Percentiles rank a stretch among this genome's conserved stretches.
These are phyloP conservation scores for Cladorrhinum sp. DNA, from an alignment of 2,329 filamentous ascomycete species.

Conservation along the genomic window DNA sequence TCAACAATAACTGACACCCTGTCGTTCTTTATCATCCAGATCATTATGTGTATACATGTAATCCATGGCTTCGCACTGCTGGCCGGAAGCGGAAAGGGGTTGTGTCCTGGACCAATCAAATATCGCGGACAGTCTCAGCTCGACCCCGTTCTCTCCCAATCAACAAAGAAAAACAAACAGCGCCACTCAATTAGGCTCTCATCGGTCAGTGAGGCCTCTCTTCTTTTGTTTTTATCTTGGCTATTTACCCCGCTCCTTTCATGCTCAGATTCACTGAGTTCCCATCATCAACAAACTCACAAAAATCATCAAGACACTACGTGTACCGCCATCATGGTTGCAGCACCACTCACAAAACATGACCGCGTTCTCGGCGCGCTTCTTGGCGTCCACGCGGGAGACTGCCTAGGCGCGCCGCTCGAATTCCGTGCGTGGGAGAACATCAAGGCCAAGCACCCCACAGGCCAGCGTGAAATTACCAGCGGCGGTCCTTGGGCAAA, in stretches of 20 bases:
- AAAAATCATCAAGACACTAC: too few species aligned
- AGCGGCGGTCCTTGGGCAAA: constrained; percentile 47
- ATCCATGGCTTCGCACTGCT: too few species aligned
- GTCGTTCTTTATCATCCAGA: too few species aligned
- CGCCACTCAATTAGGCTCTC: not conserved
- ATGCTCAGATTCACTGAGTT: not conserved
- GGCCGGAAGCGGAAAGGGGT: not conserved
- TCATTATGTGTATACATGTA: too few species aligned
- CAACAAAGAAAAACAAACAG: not conserved
- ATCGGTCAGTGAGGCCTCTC: too few species aligned
- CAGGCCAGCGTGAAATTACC: constrained; percentile 40
- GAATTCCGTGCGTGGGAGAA: constrained; percentile 39
- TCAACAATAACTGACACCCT: too few species aligned
- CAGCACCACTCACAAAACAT: constrained; percentile 3
- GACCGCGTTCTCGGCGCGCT: constrained; percentile 41
- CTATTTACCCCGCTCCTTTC: not conserved
- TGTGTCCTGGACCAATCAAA: not conserved
- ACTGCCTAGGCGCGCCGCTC: constrained; percentile 45
- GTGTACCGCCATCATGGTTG: constrained; percentile 4
- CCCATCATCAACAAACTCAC: not conserved
- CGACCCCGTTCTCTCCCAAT: not conserved
- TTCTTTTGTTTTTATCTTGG: not conserved
- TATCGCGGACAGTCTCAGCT: not conserved
- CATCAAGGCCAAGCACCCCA: constrained; percentile 36
- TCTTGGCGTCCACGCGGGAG: constrained; percentile 45